These are phyloP conservation scores for Cichorium intybus DNA, from an alignment of 140 eudicot species.

Conservation along the genomic window DNA sequence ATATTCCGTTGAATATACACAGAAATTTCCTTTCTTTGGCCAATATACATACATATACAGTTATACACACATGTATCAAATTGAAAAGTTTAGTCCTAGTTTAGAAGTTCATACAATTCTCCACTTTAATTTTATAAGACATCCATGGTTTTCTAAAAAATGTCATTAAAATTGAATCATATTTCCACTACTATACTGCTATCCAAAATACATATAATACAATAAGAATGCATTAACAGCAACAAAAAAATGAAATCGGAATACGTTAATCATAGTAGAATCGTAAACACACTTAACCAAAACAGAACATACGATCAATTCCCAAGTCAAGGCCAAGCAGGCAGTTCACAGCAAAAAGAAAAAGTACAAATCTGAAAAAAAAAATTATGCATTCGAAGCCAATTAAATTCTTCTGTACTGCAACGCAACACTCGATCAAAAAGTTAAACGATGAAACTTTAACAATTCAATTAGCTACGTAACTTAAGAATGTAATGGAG, in stretches of 20 bases:
- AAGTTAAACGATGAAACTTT: neutral
- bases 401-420: neutral
- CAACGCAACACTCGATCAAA: neutral
- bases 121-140: neutral
- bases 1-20: neutral
- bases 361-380: neutral
- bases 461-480: neutral
- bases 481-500: neutral
- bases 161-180: neutral
- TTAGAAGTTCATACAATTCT: neutral
- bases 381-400: neutral
- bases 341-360: neutral
- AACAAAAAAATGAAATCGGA: neutral
- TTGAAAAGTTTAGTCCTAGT: neutral
- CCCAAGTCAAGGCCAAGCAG: neutral
- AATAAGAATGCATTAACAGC: neutral
- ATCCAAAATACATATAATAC: neutral
- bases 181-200: too few species aligned
- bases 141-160: neutral
- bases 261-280: neutral
- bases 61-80: neutral
- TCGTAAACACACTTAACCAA: constrained; percentile 3
- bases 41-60: neutral
- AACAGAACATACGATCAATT: constrained; percentile 1
- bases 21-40: neutral